phyloP scores from a whole-genome alignment of 1,284 basidiomycete species.

The Gomphus sp. region DNA sequence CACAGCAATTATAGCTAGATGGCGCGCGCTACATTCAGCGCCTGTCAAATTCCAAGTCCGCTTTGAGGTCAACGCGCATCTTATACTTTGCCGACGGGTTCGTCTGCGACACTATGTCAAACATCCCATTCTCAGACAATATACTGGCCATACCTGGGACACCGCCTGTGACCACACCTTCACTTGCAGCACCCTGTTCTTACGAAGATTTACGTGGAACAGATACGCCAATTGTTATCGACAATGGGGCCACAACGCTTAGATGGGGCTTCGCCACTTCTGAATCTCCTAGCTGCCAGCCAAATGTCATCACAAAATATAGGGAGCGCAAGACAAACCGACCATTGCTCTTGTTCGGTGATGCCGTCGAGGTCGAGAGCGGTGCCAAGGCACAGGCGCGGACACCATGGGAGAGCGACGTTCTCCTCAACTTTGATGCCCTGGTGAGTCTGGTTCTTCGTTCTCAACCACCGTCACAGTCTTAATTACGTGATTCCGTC shows the following conservation, averaged over 20 bases:
- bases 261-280: constrained; percentile 76
- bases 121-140: background rate
- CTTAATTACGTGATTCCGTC: constrained; percentile 25
- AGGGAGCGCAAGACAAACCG: constrained; percentile 81
- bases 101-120: background rate
- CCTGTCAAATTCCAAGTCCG: background rate
- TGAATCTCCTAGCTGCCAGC: constrained; percentile 41
- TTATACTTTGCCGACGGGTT: too few species aligned
- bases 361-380: constrained; percentile 76
- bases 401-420: constrained; percentile 85
- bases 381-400: constrained; percentile 70
- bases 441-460: constrained; percentile 49
- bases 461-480: constrained; percentile 9
- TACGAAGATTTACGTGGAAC: constrained; percentile 25
- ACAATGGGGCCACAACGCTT: constrained; percentile 84
- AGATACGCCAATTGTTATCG: constrained; percentile 73
- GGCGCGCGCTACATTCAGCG: background rate
- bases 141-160: constrained; percentile 3
- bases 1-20: background rate
- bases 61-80: background rate
- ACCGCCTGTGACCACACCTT: background rate
- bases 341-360: constrained; percentile 76
- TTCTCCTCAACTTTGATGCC: constrained; percentile 83
- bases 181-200: background rate
- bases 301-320: constrained; percentile 77